Evolutionary conservation across 2,329 filamentous ascomycete genomes (phyloP), one percentile per base, ranked within the genome.

Genomic region (Aureobasidium sp.): DNA sequence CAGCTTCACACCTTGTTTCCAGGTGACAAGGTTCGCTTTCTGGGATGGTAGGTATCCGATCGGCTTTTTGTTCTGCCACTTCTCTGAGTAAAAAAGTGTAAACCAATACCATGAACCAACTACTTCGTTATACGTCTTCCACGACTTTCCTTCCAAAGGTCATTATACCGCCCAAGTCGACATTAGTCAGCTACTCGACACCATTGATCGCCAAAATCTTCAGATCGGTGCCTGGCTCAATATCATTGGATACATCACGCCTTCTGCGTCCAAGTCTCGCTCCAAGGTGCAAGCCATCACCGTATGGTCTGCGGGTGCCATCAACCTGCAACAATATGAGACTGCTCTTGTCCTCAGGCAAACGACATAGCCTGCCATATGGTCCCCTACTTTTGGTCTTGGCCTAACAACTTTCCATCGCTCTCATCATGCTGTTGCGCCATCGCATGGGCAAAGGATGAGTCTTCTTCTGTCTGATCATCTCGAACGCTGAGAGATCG

Each of bases 141-240:
- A 95, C 73, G 77, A 84, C 34, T 86, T 84, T 68, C 87, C 86
- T 5, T 64, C 65, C 72, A 17, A 39, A 41, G 61, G 73, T 15
- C 56, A 37, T 4, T 36, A 62, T 13, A 27, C 27, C 7, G 24
- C 36, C 15, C 57, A 60, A 37, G 36, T 56, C 27, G 75, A 74
- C 53, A 89, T 96, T 39, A 84, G 94, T 69, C 83, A 92, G 66
- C 74, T 95, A 2, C 80, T 96, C 5, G 82, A 86, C 68, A 81
- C 77, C 10, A 75, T 94, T 63, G 84, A 82, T 24, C 75, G 81
- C 26, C 81, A 86, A 62, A 80, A 89, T 56, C 81, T 88, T 59
- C 81, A 85, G 56, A 77, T 88, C 29, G 93, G 93, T n/a, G 82
- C 87, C 64, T 97, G 92, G 92, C 75, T 97, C 55, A 96, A 97